phyloP scores from a whole-genome alignment of 1,284 basidiomycete genomes.

The Cutaneotrichosporon curvatum region DNA sequence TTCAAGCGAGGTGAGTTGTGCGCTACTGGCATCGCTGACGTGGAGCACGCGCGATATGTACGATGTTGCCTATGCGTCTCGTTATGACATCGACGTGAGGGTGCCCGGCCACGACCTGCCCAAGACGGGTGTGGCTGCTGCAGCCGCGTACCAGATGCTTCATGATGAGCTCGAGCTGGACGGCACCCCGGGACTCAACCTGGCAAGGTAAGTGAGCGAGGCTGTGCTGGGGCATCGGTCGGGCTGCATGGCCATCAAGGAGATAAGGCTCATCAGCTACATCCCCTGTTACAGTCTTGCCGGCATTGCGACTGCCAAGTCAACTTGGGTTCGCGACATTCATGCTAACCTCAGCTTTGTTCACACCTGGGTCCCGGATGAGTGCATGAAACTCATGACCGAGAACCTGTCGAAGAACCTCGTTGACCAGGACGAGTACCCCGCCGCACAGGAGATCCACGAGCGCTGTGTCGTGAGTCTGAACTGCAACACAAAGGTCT shows the following conservation, averaged over 20 bases:
- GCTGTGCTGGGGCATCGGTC: neutral
- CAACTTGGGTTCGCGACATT: too few relatives aligned
- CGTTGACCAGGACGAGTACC: slow-evolving; percentile 89
- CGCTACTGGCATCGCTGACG: neutral
- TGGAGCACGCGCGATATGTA: slow-evolving; percentile 25
- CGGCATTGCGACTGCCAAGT: too few relatives aligned
- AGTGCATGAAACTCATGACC: slow-evolving; percentile 63
- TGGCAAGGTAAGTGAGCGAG: slow-evolving; percentile 53
- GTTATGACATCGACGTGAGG: slow-evolving; percentile 37
- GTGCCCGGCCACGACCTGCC: slow-evolving; percentile 47
- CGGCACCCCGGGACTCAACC: slow-evolving; percentile 68
- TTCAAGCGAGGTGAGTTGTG: neutral
- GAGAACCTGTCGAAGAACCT: slow-evolving; percentile 86
- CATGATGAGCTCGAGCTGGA: slow-evolving; percentile 77
- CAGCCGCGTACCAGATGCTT: slow-evolving; percentile 66
- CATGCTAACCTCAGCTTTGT: slow-evolving; percentile 53
- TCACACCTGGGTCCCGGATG: slow-evolving; percentile 59
- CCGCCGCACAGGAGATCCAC: slow-evolving; percentile 65
- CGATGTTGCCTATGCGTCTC: slow-evolving; percentile 36
- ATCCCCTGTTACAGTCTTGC: too few relatives aligned
- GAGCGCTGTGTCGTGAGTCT: slow-evolving; percentile 56
- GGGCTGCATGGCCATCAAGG: slow-evolving; percentile 2
- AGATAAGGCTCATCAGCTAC: neutral
- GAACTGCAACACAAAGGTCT: neutral
- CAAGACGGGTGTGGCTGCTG: slow-evolving; percentile 40